Conservation (phyloP, 192 early-diverging fungal genomes). For the Umbelopsis sp. region DNA sequence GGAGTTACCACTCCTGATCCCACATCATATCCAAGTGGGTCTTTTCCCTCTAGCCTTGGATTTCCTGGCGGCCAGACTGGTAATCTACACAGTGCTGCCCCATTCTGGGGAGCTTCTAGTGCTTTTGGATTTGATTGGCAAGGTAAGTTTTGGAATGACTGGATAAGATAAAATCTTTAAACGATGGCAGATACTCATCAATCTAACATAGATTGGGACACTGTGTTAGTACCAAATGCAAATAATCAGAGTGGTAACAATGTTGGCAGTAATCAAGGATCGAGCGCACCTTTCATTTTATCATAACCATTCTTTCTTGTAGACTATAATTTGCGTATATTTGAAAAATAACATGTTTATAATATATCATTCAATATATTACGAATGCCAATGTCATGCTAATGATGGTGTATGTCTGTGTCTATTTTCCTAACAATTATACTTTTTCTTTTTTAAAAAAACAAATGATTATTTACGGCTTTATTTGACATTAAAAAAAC, state of each 20-base stretch:
- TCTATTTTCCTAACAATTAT: no score
- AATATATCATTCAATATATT: no score
- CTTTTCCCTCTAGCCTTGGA: background rate
- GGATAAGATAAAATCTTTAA: no score
- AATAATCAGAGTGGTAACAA: background rate
- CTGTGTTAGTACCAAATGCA: background rate
- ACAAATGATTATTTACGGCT: no score
- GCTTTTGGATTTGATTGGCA: constrained; percentile 13
- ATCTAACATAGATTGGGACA: background rate
- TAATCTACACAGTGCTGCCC: background rate
- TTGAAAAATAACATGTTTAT: no score
- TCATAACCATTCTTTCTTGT: background rate
- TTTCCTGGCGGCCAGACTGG: background rate
- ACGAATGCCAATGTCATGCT: no score
- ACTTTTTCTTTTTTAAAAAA: no score
- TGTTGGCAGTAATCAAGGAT: background rate
- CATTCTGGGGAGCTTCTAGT: constrained; percentile 11
- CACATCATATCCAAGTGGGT: background rate
- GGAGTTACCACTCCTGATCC: background rate
- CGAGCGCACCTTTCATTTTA: background rate
- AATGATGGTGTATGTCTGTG: no score
- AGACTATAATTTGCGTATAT: background rate
- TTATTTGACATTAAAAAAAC: no score
- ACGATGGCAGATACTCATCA: background rate
- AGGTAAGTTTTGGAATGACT: background rate